These are phyloP conservation scores for Ampelomyces quisqualis DNA, from an alignment of 2,329 filamentous ascomycete species.

Conservation along the genomic window DNA sequence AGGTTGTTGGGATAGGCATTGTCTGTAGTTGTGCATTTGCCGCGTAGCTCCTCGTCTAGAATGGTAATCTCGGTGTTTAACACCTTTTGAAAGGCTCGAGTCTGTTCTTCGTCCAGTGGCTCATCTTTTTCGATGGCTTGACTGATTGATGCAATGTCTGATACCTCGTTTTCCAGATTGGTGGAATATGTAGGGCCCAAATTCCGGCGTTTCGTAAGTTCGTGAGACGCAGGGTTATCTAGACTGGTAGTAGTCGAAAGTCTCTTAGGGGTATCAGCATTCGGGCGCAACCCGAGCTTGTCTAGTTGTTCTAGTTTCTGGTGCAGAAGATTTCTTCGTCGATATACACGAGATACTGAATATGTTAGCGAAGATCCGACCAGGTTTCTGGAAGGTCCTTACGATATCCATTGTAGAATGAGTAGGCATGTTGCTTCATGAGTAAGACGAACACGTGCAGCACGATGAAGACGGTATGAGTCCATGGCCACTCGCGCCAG, in stretches of 20 bases:
- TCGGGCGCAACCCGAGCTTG: conserved; percentile 50
- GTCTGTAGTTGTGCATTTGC: conserved; percentile 55
- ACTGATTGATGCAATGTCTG: conserved; percentile 62
- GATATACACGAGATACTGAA: conserved; percentile 52
- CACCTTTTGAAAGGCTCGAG: conserved; percentile 63
- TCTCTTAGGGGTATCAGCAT: conserved; percentile 31
- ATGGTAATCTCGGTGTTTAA: conserved; percentile 67
- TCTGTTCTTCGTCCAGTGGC: conserved; percentile 62
- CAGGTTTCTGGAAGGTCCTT: conserved; percentile 15
- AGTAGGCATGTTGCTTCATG: conserved; percentile 82
- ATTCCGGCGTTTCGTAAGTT: conserved; percentile 31
- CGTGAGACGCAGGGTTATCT: conserved; percentile 8
- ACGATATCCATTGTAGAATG: conserved; percentile 74
- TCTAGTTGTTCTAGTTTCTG: conserved; percentile 60
- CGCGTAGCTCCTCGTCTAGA: conserved; percentile 64
- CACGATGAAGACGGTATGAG: conserved; percentile 75
- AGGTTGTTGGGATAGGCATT: conserved; percentile 69
- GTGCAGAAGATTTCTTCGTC: conserved; percentile 48
- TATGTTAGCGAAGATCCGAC: no score
- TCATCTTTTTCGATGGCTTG: conserved; percentile 61
- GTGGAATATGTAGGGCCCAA: conserved; percentile 45
- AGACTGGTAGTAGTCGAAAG: conserved; percentile 17
- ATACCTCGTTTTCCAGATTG: conserved; percentile 50
- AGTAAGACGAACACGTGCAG: conserved; percentile 73
- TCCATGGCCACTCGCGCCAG: conserved; percentile 77